Percentiles rank a stretch among this genome's conserved stretches.
Evolutionary conservation across 768 basidiomycete species (phyloP).

Genomic region (Tylopilus cervinicoccineus): DNA sequence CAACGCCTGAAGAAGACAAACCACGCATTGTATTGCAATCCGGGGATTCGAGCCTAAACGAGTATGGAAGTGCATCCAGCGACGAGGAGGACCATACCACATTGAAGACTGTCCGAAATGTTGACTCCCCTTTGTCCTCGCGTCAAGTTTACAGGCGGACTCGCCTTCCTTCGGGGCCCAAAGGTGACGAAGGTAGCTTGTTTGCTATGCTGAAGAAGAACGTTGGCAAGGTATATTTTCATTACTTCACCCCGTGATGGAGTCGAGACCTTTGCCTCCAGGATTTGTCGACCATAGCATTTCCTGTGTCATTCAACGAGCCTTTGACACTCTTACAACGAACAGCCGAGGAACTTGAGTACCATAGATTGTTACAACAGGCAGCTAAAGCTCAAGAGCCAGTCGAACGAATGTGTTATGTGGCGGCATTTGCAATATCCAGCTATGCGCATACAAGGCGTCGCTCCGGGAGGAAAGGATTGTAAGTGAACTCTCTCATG

Average conservation of each 20-base stretch:
- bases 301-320: slow-evolving; percentile 91
- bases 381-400: slow-evolving; percentile 58
- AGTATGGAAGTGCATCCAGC: slow-evolving; percentile 42
- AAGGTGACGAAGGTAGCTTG: slow-evolving; percentile 76
- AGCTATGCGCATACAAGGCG: slow-evolving; percentile 77
- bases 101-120: neutral
- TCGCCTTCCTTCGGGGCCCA: slow-evolving; percentile 53
- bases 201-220: slow-evolving; percentile 85
- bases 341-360: slow-evolving; percentile 82
- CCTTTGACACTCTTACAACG: slow-evolving; percentile 80
- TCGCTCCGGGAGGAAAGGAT: slow-evolving; percentile 82
- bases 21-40: slow-evolving; percentile 37
- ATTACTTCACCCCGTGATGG: neutral
- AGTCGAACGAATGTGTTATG: slow-evolving; percentile 64
- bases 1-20: slow-evolving; percentile 36
- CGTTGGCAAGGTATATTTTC: slow-evolving; percentile 66
- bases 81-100: slow-evolving; percentile 38
- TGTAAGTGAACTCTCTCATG: slow-evolving; percentile 48
- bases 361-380: slow-evolving; percentile 61
- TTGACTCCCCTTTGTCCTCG: slow-evolving; percentile 6
- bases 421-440: slow-evolving; percentile 84
- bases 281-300: slow-evolving; percentile 78
- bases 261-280: slow-evolving; percentile 24
- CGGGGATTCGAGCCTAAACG: slow-evolving; percentile 39
- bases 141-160: slow-evolving; percentile 46